phyloP scores from a whole-genome alignment of 768 basidiomycete species.

The Symmetrospora coprosmae region DNA sequence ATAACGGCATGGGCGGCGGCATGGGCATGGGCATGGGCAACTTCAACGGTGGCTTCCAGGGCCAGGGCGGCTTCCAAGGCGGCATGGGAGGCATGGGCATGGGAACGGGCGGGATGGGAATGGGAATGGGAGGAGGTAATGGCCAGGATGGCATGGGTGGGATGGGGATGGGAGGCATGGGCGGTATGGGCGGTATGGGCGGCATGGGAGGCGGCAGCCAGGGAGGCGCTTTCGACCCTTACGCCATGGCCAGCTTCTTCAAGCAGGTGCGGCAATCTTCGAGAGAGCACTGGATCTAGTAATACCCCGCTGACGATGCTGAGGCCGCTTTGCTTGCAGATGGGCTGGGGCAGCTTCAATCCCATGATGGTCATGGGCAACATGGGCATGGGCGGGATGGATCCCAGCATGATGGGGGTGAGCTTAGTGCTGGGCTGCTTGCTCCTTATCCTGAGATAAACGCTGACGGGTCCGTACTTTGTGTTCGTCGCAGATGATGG shows the following conservation, averaged over 20 bases:
- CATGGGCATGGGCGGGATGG: conserved; percentile 34
- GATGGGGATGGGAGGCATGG: conserved; percentile 18
- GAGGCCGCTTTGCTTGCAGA: conserved; percentile 22
- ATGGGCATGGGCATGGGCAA: conserved; percentile 23
- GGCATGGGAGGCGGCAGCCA: conserved; percentile 15
- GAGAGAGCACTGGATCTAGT: too few relatives aligned
- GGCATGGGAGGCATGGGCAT: conserved; percentile 19
- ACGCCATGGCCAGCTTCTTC: conserved; percentile 80
- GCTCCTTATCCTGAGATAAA: too few relatives aligned
- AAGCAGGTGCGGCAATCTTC: conserved; percentile 86
- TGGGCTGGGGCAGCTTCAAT: conserved; percentile 35
- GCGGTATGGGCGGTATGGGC: neutral
- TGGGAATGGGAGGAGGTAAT: conserved; percentile 4
- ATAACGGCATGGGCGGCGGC: conserved; percentile 27
- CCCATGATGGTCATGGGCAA: conserved; percentile 36
- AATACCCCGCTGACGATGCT: conserved; percentile 33
- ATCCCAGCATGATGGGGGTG: neutral
- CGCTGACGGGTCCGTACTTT: too few relatives aligned
- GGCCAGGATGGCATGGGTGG: neutral
- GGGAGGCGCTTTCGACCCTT: conserved; percentile 65
- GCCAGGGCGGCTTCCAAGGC: neutral
- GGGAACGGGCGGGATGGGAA: conserved; percentile 16
- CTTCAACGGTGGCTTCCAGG: too few relatives aligned
- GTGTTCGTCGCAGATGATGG: too few relatives aligned
- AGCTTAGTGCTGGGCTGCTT: too few relatives aligned